Conservation (phyloP, 306 rosid genomes). For the Purshia tridentata region DNA sequence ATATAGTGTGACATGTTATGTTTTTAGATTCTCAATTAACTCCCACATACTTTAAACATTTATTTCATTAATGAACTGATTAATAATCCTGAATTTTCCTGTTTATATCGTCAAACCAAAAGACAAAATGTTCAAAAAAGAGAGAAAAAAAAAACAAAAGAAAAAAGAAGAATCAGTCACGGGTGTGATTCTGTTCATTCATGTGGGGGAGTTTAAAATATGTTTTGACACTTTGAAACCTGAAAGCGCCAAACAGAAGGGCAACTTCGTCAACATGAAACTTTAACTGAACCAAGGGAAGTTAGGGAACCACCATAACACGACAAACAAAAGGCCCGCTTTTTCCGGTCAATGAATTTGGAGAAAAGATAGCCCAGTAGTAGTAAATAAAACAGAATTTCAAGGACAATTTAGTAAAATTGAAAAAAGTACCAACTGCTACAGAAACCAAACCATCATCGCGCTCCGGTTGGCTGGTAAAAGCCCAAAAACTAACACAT, state of each 20-base stretch:
- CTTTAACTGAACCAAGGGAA: background rate
- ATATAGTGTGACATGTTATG: too few species aligned
- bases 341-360: conserved; percentile 32
- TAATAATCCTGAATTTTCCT: background rate
- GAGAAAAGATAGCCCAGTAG: background rate
- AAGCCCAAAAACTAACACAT: conserved; percentile 4
- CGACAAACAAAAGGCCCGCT: conserved; percentile 36
- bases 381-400: conserved; percentile 5
- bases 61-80: too few species aligned
- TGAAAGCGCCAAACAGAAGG: conserved; percentile 13
- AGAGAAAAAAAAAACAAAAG: background rate
- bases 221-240: conserved; percentile 18
- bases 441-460: too few species aligned
- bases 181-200: conserved; percentile 66
- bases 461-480: conserved; percentile 17
- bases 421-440: background rate
- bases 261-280: conserved; percentile 18
- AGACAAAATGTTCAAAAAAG: conserved; percentile 11
- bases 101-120: background rate
- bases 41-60: too few species aligned
- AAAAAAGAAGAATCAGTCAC: conserved; percentile 51
- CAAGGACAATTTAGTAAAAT: conserved; percentile 6
- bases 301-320: conserved; percentile 15
- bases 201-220: conserved; percentile 24
- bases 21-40: too few species aligned